phyloP scores from a whole-genome alignment of 352 stramenopile genomes.

The Phytophthora pseudosyringae region DNA sequence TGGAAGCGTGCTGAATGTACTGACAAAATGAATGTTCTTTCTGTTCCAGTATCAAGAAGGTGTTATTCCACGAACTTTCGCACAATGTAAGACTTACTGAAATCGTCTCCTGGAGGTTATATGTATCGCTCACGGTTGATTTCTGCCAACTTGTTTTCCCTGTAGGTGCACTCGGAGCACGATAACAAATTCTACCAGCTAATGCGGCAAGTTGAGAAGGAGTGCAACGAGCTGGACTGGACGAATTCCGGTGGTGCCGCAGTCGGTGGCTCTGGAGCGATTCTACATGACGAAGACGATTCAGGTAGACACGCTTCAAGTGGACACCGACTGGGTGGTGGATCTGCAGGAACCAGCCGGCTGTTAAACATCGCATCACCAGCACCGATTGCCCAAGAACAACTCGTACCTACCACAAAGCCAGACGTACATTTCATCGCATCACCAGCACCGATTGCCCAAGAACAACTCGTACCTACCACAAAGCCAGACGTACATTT shows the following conservation, averaged over 20 bases:
- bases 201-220: conserved; percentile 80
- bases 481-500: background rate
- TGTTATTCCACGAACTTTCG: conserved; percentile 94
- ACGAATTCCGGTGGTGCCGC: conserved; percentile 47
- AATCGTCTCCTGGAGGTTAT: background rate
- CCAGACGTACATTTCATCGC: background rate
- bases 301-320: background rate
- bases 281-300: conserved; percentile 24
- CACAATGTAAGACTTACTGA: conserved; percentile 84
- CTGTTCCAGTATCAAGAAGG: conserved; percentile 87
- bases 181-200: conserved; percentile 84
- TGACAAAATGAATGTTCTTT: background rate
- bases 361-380: conserved; percentile 18
- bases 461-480: background rate
- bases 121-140: background rate
- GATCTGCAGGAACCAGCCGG: conserved; percentile 35
- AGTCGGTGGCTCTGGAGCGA: conserved; percentile 39
- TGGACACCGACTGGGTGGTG: conserved; percentile 52
- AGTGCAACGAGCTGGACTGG: conserved; percentile 80
- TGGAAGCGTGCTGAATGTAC: background rate
- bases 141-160: background rate
- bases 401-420: background rate
- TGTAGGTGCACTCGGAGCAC: conserved; percentile 76
- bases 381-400: background rate
- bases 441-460: background rate